Evolutionary conservation across 495 filamentous ascomycete genomes (phyloP), one percentile per base, ranked within the genome.

Genomic region (Aspergillus homomorphus): DNA sequence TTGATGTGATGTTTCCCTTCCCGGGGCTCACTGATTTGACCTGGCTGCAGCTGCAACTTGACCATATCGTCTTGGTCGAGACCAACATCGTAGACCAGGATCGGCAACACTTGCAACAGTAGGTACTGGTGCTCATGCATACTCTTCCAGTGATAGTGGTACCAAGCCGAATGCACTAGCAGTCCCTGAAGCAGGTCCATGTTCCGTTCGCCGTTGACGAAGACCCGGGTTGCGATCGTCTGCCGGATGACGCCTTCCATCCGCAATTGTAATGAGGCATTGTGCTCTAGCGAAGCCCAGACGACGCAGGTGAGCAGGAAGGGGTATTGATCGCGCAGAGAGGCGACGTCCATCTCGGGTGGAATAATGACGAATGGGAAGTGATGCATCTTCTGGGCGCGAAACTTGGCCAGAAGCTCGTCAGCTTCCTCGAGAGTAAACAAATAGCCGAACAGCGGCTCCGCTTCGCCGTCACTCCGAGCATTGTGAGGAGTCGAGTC

Each of bases 321-420:
- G 3, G 53, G 53, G 5, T 6, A 46, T 19, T 43, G 22, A 5
- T 26, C 14, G 14, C 42, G 43, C 6, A 55, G 24, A 4, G 16
- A 22, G 16, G 15, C 26, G 41, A 43, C 24, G 23, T 30, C 15
- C 24, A 43, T 38, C 12, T 44, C 42, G 8, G 21, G 21, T 9
- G 53, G 22, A n/a, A 55, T 21, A 7, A 55, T 42, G 42, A 55
- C 53, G 19, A 57, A 57, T 6, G 55, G 55, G 45, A 57, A 57
- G 5, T 57, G 45, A n/a, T 45, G 45, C 55, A 57, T 51, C 22
- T 51, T 57, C 15, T 41, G 22, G n/a, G 45, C 18, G 28, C 55
- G 55, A 28, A 57, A 57, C 22, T 57, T 57, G 20, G 42, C 55
- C 46, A 57, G 15, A 0, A 57, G 55, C 9, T 22, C 16, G 24